Base-by-base conservation (phyloP, 2,329 filamentous ascomycete genomes). In the Paecilomyces variotii region DNA sequence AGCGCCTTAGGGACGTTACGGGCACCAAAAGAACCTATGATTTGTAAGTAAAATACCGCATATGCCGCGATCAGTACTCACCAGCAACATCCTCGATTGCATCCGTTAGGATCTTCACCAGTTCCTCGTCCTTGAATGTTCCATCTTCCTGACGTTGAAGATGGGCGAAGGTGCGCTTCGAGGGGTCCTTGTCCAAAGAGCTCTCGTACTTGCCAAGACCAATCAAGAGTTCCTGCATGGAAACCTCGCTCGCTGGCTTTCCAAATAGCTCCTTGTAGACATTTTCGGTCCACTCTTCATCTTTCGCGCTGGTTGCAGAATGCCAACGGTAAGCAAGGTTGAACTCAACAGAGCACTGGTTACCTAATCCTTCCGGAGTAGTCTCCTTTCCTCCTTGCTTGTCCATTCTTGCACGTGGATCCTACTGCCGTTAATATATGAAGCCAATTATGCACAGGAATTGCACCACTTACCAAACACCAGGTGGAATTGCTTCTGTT, bases 281-380 rank as follows among this genome's bases (percentile, higher is more conserved):
- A 11, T 87, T 79, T 64, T 91, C 82, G 25, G 90, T 88, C 90
- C 90, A 95, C 63, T 86, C 80, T 68, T 94, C 90, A 66, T 96
- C 91, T 62, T 84, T 85, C 59, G 85, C 82, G 39, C 82, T 83
- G 65, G 94, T 89, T 64, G 87, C 86, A 2, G 89, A 90, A 76
- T 95, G 90, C 90, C 90, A 95, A 62, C 90, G 82, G 72, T 96
- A 95, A 64, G 89, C 88, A 9, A 96, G 80, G 69, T 94, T 95
- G 79, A 96, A 96, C 76, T 96, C 91, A 2, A 88, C 89, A 0
- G 89, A 93, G 4, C 93, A 89, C 63, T 88, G 86, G 67, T 94
- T 95, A 55, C 91, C 91, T 0, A 88, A 84, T 50, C 89, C 91
- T 26, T 85, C 81, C 52, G 89, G 84, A 0, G 87, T 83, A 0